Evolutionary conservation across 176 grass and related monocot genomes (phyloP).

Genomic region (Musa beccarii): DNA sequence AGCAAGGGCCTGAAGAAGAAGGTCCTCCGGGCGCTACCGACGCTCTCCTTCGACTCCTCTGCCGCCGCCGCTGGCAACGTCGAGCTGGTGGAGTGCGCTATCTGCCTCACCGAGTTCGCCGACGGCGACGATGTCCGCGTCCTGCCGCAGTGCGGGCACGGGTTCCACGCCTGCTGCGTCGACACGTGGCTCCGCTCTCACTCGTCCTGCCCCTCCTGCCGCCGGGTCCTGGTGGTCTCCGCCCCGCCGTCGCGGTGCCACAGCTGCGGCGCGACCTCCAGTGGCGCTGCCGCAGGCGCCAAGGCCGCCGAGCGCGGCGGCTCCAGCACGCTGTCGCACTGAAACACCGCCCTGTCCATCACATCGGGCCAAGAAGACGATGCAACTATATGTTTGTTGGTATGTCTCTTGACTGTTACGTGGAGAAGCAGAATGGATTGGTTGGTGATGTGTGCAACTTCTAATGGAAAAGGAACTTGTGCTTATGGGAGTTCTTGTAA

Average conservation of each 20-base stretch:
- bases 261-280: not conserved
- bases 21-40: not conserved
- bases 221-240: not conserved
- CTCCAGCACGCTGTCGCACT: not conserved
- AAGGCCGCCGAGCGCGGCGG: not conserved
- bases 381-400: no score
- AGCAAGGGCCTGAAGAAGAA: not conserved
- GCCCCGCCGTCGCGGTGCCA: not conserved
- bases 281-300: not conserved
- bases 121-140: not conserved
- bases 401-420: no score
- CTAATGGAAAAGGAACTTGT: no score
- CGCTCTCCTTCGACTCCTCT: not conserved
- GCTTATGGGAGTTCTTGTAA: no score
- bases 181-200: not conserved
- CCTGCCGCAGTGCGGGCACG: not conserved
- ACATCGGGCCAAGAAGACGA: no score
- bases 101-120: not conserved
- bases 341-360: no score
- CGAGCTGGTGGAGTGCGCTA: not conserved
- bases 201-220: not conserved
- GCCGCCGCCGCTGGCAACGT: not conserved
- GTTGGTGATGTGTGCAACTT: no score
- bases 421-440: no score
- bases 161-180: not conserved